Evolutionary conservation across 2,329 filamentous ascomycete species (phyloP), one percentile per base, ranked within the genome.

Genomic region (Calycina marina): DNA sequence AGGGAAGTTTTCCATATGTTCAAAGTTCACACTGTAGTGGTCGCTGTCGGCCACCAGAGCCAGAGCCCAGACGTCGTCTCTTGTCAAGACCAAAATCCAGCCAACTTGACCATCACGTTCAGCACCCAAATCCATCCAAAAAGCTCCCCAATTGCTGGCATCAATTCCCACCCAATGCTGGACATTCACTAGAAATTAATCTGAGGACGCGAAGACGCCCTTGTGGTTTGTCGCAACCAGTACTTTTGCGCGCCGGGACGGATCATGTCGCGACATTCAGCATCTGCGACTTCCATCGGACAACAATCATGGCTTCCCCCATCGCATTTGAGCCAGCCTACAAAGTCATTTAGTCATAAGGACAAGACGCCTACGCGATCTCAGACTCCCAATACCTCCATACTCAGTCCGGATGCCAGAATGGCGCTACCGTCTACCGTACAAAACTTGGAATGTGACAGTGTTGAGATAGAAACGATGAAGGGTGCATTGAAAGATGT

Each of bases 401-500:
- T 47, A 31, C 20, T n/a, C 20, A 22, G 20, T n/a, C 20, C 20
- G 8, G 48, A 51, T 51, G 58, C 59, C 41, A 58, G 59, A 44
- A 59, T 61, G 40, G 55, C 52, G 39, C 60, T 63, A 46, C 53
- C 46, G 51, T 60, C 52, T 43, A 58, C 56, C 53, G 53, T 59
- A 57, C 57, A 56, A 56, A 56, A 58, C 49, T 63, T 65, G 41
- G 55, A 53, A 42, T 55, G 53, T 41, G 64, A 68, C 50, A 55
- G 75, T 57, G 60, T 64, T 49, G 63, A 77, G 49, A 78, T 84
- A 30, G 79, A 86, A 53, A 69, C 71, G 46, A 77, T 63, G 50
- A 55, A 79, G 57, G 66, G 72, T 50, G 63, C 76, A 51, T 90
- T 94, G 57, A 72, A 73, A 53, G 73, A 83, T 36, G 62, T 86